These are phyloP conservation scores for Magnaporthiopsis poae DNA, from an alignment of 2,329 filamentous ascomycete genomes.

Conservation along the genomic window DNA sequence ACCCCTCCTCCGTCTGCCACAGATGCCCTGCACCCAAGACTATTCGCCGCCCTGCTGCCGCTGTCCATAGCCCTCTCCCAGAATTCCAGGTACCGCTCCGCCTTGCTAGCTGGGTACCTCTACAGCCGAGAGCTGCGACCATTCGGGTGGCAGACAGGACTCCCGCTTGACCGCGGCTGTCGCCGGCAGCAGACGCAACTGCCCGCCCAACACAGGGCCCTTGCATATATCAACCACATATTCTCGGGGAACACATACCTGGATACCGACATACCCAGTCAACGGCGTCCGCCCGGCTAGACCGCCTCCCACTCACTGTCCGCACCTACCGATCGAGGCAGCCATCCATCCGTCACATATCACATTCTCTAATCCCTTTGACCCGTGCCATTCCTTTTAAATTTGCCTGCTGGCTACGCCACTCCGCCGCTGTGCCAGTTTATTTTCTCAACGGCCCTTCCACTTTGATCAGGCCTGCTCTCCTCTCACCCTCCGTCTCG, in stretches of 20 bases:
- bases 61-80: not conserved
- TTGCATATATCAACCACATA: not conserved
- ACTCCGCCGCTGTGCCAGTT: not conserved
- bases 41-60: not conserved
- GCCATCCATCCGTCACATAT: not conserved
- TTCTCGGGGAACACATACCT: not conserved
- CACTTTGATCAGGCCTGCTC: too few species aligned
- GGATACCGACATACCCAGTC: not conserved
- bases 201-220: not conserved
- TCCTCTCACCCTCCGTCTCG: not conserved
- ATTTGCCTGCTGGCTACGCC: not conserved
- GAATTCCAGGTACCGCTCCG: not conserved
- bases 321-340: not conserved
- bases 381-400: not conserved
- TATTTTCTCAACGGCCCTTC: not conserved
- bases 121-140: not conserved
- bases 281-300: not conserved
- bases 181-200: not conserved
- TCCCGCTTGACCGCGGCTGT: not conserved
- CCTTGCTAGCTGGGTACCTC: not conserved
- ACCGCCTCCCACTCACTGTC: not conserved
- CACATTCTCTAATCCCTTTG: not conserved
- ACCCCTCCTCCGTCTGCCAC: not conserved
- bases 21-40: not conserved
- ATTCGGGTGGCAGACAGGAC: not conserved